Evolutionary conservation across 306 rosid species (phyloP), one percentile per base, ranked within the genome.

Genomic region (Cucumis cinereus): DNA sequence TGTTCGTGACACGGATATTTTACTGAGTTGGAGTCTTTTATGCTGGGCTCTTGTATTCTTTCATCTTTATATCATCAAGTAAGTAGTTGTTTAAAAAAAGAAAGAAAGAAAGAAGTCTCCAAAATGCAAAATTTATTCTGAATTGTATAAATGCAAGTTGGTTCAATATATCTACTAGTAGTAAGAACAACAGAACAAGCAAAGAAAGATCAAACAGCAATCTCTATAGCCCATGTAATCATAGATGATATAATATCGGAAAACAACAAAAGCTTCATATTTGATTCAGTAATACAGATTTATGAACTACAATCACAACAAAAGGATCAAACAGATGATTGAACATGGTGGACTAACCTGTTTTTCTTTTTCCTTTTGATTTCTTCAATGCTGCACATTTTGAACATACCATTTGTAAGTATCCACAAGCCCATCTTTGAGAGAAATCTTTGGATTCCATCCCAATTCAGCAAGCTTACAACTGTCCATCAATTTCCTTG

Each of bases 401-500:
- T 90, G 90, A 82, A 83, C 73, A 82, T 91, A 91, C 97, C 99
- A 94, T 74, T 85, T 92, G 77, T 92, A 94, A 80, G 99, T 94
- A 85, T 87, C 88, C 67, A 84, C 86, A 74, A 94, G 96, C 8
- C 99, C 99, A 26, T 94, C 97, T 85, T 85, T 92, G 62, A 94
- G 99, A 1, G 99, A 89, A 64, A 94, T 77, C 81, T 89, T 87
- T 0, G 98, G 91, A 4, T 85, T 84, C 98, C 97, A 93, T 73
- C 98, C 98, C 69, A 91, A 49, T 17, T 79, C 82, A 0, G 89
- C 89, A 17, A 93, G 96, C 85, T 88, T 90, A 0, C 91, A 91
- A 88, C 92, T 87, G 77, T 93, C 97, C 98, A 93, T 93, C 80
- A 93, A 84, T 85, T 93, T 93, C 80, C 98, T 87, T 5, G 97